These are phyloP conservation scores for Penicillium corylophilum DNA, from an alignment of 2,329 filamentous ascomycete genomes.

Conservation along the genomic window DNA sequence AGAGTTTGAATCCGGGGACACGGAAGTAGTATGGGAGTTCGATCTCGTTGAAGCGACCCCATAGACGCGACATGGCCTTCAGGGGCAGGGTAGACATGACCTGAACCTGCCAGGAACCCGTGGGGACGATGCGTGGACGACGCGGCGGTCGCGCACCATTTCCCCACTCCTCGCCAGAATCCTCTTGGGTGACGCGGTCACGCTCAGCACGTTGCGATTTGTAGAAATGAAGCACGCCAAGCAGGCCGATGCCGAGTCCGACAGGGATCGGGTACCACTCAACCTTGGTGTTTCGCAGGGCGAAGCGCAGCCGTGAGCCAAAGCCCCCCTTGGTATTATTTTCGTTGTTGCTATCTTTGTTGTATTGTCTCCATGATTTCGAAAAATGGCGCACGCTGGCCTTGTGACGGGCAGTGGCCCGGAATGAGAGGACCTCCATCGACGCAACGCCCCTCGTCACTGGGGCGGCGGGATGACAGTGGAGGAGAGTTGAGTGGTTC, in stretches of 20 bases:
- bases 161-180: slow-evolving; percentile 34
- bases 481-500: slow-evolving; percentile 22
- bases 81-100: slow-evolving; percentile 91
- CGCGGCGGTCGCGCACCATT: slow-evolving; percentile 49
- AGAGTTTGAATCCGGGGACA: slow-evolving; percentile 86
- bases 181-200: slow-evolving; percentile 49
- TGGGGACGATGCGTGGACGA: slow-evolving; percentile 67
- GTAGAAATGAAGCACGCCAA: slow-evolving; percentile 81
- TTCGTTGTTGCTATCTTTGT: slow-evolving; percentile 38
- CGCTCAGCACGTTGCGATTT: slow-evolving; percentile 60
- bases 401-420: slow-evolving; percentile 31
- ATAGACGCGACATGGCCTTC: slow-evolving; percentile 84
- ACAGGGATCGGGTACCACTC: slow-evolving; percentile 92
- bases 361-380: slow-evolving; percentile 41
- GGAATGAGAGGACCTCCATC: slow-evolving; percentile 36
- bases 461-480: slow-evolving; percentile 22
- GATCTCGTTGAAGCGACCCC: slow-evolving; percentile 89
- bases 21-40: slow-evolving; percentile 84
- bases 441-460: slow-evolving; percentile 23
- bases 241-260: slow-evolving; percentile 77
- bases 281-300: slow-evolving; percentile 64
- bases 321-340: slow-evolving; percentile 51
- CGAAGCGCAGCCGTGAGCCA: slow-evolving; percentile 55
- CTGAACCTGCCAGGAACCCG: slow-evolving; percentile 89
- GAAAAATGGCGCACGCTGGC: slow-evolving; percentile 38